These are phyloP conservation scores for Buddleja alternifolia DNA, from an alignment of 257 asterid genomes.

Conservation along the genomic window DNA sequence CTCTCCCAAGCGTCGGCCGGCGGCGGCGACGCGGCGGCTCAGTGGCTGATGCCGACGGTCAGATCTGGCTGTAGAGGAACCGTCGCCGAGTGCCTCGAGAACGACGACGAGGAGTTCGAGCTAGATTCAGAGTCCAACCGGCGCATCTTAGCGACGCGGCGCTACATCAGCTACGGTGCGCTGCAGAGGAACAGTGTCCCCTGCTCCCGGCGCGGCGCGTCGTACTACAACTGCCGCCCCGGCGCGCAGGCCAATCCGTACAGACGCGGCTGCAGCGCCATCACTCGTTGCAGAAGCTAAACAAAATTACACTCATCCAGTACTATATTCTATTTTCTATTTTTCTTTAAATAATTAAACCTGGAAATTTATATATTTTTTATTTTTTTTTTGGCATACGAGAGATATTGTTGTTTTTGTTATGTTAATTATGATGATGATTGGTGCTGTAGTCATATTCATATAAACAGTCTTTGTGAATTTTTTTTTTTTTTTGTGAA, in stretches of 20 bases:
- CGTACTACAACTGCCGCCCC: conserved; percentile 93
- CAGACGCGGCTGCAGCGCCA: conserved; percentile 85
- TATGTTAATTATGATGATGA: conserved; percentile 18
- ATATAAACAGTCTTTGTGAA: conserved; percentile 17
- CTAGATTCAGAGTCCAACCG: conserved; percentile 79
- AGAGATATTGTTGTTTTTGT: conserved; percentile 18
- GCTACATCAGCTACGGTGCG: conserved; percentile 95
- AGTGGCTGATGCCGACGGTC: conserved; percentile 60
- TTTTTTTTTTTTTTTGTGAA: conserved; percentile 34
- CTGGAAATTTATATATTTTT: conserved; percentile 10
- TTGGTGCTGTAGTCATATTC: conserved; percentile 13
- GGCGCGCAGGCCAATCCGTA: conserved; percentile 92
- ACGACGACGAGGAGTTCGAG: conserved; percentile 64
- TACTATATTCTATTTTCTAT: conserved; percentile 19
- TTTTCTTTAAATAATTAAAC: background rate
- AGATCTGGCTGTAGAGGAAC: conserved; percentile 71
- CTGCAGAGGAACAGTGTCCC: conserved; percentile 82
- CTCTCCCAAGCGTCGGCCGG: conserved; percentile 48
- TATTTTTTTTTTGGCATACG: conserved; percentile 27
- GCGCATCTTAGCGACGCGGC: conserved; percentile 66
- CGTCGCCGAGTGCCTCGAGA: conserved; percentile 56
- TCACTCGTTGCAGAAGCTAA: conserved; percentile 88
- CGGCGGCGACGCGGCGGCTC: conserved; percentile 42
- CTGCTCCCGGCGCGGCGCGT: conserved; percentile 94
- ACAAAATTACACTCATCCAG: conserved; percentile 16